Percentiles rank a stretch among this genome's conserved stretches.
These are phyloP conservation scores for Eremothecium sinecaudum DNA, from an alignment of 1,139 yeast species.

Conservation along the genomic window DNA sequence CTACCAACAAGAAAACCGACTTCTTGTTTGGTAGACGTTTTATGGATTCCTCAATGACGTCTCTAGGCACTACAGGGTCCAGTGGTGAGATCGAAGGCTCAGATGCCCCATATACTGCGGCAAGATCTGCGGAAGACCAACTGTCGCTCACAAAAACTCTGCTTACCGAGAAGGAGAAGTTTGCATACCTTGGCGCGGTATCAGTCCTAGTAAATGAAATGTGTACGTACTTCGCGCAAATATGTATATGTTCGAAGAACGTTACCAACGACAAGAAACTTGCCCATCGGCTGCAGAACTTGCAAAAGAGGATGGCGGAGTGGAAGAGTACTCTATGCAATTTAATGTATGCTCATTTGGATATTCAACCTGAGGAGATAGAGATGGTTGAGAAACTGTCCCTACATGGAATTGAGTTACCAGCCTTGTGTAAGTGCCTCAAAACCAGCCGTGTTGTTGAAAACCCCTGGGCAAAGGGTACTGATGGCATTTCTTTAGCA, in stretches of 20 bases:
- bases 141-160: slow-evolving; percentile 71
- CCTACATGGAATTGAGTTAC: slow-evolving; percentile 68
- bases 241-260: slow-evolving; percentile 43
- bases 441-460: slow-evolving; percentile 37
- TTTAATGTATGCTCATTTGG: slow-evolving; percentile 75
- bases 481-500: slow-evolving; percentile 1
- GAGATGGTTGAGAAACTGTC: slow-evolving; percentile 82
- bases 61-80: slow-evolving; percentile 2
- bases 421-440: slow-evolving; percentile 58
- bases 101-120: slow-evolving; percentile 30
- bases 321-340: slow-evolving; percentile 76
- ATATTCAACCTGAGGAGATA: slow-evolving; percentile 60
- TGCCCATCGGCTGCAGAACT: slow-evolving; percentile 51
- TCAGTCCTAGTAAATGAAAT: slow-evolving; percentile 67
- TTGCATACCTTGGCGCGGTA: slow-evolving; percentile 84
- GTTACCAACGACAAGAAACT: slow-evolving; percentile 37
- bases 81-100: slow-evolving; percentile 23
- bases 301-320: slow-evolving; percentile 72
- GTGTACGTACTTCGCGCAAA: slow-evolving; percentile 66
- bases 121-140: slow-evolving; percentile 37
- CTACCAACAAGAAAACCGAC: slow-evolving; percentile 73
- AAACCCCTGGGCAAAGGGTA: slow-evolving; percentile 32
- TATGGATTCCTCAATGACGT: slow-evolving; percentile 3
- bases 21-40: slow-evolving; percentile 49
- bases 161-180: slow-evolving; percentile 74